Percentiles rank a stretch among this genome's conserved stretches.
Evolutionary conservation across 352 stramenopile species (phyloP).

Genomic region (Phytopythium boreale): DNA sequence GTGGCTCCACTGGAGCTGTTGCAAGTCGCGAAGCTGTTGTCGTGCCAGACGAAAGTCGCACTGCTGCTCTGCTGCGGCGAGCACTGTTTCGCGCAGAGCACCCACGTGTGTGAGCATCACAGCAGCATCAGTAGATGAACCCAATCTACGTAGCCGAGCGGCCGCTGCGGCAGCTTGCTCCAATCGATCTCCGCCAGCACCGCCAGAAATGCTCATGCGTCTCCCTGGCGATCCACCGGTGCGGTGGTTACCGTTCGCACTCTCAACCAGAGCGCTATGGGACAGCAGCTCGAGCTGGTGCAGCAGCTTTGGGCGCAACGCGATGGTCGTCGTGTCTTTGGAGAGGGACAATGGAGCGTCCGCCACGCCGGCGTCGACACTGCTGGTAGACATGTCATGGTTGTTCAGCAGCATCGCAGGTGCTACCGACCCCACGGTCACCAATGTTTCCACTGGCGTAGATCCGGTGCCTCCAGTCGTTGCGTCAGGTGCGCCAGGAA

Average conservation of each 20-base stretch:
- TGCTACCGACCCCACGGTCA: not conserved
- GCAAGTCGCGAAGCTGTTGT: slow-evolving; percentile 25
- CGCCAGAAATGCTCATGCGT: slow-evolving; percentile 10
- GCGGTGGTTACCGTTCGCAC: slow-evolving; percentile 6
- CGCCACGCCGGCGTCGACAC: not conserved
- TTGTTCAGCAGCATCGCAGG: not conserved
- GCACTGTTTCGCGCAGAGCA: not conserved
- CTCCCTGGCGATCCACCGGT: slow-evolving; percentile 3
- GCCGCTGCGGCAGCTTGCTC: slow-evolving; percentile 2
- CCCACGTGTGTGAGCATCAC: not conserved
- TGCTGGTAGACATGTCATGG: not conserved
- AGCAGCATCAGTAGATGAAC: not conserved
- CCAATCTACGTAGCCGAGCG: not conserved
- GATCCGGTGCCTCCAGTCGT: not conserved
- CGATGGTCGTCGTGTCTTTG: not conserved
- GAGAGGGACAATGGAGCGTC: not conserved
- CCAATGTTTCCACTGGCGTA: not conserved
- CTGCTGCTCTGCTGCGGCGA: not conserved
- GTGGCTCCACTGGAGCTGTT: slow-evolving; percentile 48
- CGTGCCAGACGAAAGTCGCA: not conserved
- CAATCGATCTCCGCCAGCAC: slow-evolving; percentile 2
- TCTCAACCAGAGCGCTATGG: slow-evolving; percentile 30
- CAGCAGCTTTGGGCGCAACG: slow-evolving; percentile 32
- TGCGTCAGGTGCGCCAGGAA: not conserved
- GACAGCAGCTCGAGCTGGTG: slow-evolving; percentile 41